These are phyloP conservation scores for Penicillium psychrosexuale DNA, from an alignment of 2,329 filamentous ascomycete genomes.

Conservation along the genomic window DNA sequence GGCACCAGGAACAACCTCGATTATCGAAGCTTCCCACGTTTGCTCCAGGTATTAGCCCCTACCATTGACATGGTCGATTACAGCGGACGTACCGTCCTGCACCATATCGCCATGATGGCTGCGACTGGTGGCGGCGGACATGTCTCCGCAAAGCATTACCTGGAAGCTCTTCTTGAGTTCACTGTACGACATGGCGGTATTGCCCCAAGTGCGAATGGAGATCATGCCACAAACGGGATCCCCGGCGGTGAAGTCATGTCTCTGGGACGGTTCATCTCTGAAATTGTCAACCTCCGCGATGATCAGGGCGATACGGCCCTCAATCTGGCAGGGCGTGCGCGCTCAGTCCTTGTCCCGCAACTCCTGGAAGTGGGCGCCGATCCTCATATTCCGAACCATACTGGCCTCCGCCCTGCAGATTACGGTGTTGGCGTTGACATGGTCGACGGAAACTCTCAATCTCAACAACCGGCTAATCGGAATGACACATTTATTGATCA, in stretches of 20 bases:
- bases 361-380: constrained; percentile 92
- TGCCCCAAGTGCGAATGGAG: constrained; percentile 41
- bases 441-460: constrained; percentile 47
- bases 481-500: constrained; percentile 45
- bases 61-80: constrained; percentile 89
- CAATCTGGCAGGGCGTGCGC: constrained; percentile 88
- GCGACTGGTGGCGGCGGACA: constrained; percentile 90
- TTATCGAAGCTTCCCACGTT: constrained; percentile 81
- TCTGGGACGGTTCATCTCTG: constrained; percentile 88
- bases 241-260: constrained; percentile 65
- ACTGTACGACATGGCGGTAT: constrained; percentile 79
- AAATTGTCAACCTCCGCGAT: constrained; percentile 94
- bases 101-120: constrained; percentile 94
- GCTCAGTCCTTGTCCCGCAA: constrained; percentile 96
- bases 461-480: constrained; percentile 45
- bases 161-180: constrained; percentile 91
- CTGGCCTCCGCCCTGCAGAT: constrained; percentile 83
- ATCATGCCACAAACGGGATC: constrained; percentile 26
- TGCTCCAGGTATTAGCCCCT: constrained; percentile 81
- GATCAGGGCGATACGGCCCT: constrained; percentile 91
- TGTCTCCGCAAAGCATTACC: constrained; percentile 83
- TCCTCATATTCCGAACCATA: constrained; percentile 85
- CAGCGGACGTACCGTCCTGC: constrained; percentile 85
- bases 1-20: constrained; percentile 93
- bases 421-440: constrained; percentile 82